These are phyloP conservation scores for Corylus avellana DNA, from an alignment of 306 rosid species.

Conservation along the genomic window DNA sequence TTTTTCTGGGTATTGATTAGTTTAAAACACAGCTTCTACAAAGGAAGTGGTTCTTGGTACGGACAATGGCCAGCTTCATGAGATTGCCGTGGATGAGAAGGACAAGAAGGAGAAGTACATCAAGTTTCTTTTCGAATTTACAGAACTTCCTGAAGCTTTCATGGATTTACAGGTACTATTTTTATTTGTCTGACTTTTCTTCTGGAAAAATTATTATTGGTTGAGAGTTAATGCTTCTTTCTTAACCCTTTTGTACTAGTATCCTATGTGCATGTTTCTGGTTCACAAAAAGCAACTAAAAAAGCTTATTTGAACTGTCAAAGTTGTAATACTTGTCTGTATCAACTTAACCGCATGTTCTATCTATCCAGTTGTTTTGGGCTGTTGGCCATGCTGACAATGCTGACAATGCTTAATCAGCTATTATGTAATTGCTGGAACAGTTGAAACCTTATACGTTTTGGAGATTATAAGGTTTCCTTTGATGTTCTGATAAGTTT, in stretches of 20 bases:
- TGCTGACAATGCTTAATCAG: neutral
- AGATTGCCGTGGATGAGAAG: conserved; percentile 90
- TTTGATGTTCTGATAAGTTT: neutral
- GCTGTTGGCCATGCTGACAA: neutral
- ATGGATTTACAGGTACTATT: conserved; percentile 76
- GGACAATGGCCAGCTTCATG: conserved; percentile 83
- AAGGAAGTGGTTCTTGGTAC: conserved; percentile 92
- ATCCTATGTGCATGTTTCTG: neutral
- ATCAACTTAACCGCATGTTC: neutral
- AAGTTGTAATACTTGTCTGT: neutral
- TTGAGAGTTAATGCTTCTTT: neutral
- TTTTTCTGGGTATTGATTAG: neutral
- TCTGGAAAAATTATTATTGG: neutral
- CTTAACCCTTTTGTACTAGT: neutral
- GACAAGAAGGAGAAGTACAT: conserved; percentile 93
- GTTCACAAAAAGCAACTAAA: neutral
- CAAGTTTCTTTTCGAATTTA: conserved; percentile 65
- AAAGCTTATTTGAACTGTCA: neutral
- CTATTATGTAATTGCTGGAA: neutral
- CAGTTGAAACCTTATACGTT: neutral
- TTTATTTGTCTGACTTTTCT: conserved; percentile 18
- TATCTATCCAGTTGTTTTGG: neutral
- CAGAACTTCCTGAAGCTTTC: conserved; percentile 81
- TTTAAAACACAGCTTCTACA: conserved; percentile 62
- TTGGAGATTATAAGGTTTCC: neutral